Evolutionary conservation across 1,139 yeast genomes (phyloP).

Genomic region (Yamadazyma mexicana): DNA sequence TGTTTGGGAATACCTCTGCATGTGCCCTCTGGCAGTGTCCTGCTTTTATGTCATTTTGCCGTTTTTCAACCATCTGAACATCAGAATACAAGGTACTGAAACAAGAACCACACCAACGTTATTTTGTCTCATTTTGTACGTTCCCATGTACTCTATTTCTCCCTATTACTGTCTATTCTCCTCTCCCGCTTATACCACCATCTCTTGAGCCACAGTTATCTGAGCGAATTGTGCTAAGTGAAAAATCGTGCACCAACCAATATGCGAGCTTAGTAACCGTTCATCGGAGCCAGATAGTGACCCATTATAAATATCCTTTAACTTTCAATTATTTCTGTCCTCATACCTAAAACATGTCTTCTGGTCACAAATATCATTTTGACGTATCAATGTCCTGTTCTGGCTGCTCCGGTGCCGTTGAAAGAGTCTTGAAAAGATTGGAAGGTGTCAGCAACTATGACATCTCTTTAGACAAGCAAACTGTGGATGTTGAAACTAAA

Average conservation of each 20-base stretch:
- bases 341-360: conserved; percentile 1
- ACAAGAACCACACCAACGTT: too few relatives aligned
- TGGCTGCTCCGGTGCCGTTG: conserved; percentile 87
- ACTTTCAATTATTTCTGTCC: too few relatives aligned
- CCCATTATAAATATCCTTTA: neutral
- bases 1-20: too few relatives aligned
- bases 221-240: conserved; percentile 1
- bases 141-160: too few relatives aligned
- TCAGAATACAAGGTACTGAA: too few relatives aligned
- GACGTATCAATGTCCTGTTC: conserved; percentile 81
- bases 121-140: too few relatives aligned
- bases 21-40: too few relatives aligned
- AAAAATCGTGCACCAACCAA: neutral
- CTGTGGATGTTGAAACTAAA: conserved; percentile 72
- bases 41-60: too few relatives aligned
- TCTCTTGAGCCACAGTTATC: too few relatives aligned
- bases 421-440: conserved; percentile 69
- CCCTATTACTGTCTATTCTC: too few relatives aligned
- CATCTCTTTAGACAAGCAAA: conserved; percentile 76
- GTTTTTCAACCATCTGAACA: too few relatives aligned
- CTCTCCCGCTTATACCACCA: too few relatives aligned
- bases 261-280: neutral
- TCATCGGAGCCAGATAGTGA: neutral
- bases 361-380: conserved; percentile 56
- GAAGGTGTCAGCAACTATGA: conserved; percentile 74